Conservation (phyloP, 768 basidiomycete genomes). For the Tulasnella sp. region DNA sequence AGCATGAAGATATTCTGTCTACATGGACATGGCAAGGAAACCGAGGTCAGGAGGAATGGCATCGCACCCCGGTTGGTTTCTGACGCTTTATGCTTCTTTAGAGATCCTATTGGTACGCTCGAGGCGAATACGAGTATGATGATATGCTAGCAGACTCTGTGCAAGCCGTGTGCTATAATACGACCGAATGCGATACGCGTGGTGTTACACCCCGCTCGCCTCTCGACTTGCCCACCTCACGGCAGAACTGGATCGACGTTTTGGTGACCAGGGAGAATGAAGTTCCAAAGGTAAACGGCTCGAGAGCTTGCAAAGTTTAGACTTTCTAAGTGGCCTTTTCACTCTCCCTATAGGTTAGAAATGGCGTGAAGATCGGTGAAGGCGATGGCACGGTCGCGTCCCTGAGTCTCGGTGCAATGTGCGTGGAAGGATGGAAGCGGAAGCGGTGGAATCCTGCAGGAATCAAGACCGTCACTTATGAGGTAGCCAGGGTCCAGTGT, state of each 20-base stretch:
- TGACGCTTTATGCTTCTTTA: not conserved
- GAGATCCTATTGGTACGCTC: constrained; percentile 59
- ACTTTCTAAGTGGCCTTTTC: constrained; percentile 33
- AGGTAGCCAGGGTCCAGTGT: constrained; percentile 53
- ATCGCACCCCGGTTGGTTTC: not conserved
- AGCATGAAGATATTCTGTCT: constrained; percentile 91
- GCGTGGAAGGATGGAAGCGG: constrained; percentile 91
- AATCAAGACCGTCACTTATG: constrained; percentile 84
- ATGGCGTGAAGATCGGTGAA: constrained; percentile 91
- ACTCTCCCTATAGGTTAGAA: constrained; percentile 54
- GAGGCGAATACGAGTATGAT: constrained; percentile 69
- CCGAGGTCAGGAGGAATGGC: constrained; percentile 62
- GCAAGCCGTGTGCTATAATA: constrained; percentile 53
- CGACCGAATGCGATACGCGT: constrained; percentile 48
- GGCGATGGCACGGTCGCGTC: constrained; percentile 93
- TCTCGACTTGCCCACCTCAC: constrained; percentile 58
- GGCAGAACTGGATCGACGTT: constrained; percentile 84
- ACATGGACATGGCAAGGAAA: constrained; percentile 95
- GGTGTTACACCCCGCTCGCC: constrained; percentile 48
- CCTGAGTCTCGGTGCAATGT: constrained; percentile 91
- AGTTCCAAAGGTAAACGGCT: constrained; percentile 56
- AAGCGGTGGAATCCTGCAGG: constrained; percentile 88
- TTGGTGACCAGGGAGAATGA: constrained; percentile 66
- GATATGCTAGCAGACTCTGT: constrained; percentile 54
- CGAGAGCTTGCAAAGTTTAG: constrained; percentile 2